phyloP scores from a whole-genome alignment of 805 yeast genomes.

The Cyberlindnera americana region DNA sequence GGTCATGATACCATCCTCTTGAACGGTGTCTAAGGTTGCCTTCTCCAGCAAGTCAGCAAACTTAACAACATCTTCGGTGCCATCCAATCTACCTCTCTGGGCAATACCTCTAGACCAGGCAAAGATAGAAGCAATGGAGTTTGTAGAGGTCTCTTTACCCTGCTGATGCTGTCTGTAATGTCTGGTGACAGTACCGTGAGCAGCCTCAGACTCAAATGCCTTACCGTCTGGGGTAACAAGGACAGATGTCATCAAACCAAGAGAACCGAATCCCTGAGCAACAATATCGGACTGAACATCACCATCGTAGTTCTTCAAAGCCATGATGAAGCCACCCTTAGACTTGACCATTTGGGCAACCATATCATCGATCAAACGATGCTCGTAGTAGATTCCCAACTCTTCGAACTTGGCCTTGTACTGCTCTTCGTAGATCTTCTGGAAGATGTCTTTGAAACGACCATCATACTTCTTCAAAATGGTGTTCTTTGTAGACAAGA shows the following conservation, averaged over 20 bases:
- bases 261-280: slow-evolving; percentile 96
- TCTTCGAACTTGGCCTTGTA: slow-evolving; percentile 66
- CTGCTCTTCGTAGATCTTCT: slow-evolving; percentile 47
- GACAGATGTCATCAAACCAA: slow-evolving; percentile 97
- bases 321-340: slow-evolving; percentile 90
- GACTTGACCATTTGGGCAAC: slow-evolving; percentile 98
- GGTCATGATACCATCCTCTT: slow-evolving; percentile 84
- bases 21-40: slow-evolving; percentile 85
- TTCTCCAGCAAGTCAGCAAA: slow-evolving; percentile 77
- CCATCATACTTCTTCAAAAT: slow-evolving; percentile 93
- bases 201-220: slow-evolving; percentile 96
- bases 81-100: slow-evolving; percentile 88
- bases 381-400: slow-evolving; percentile 91
- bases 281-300: slow-evolving; percentile 97
- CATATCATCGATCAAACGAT: slow-evolving; percentile 96
- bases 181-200: slow-evolving; percentile 98
- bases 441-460: slow-evolving; percentile 84
- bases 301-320: slow-evolving; percentile 97
- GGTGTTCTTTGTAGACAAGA: slow-evolving; percentile 90
- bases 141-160: slow-evolving; percentile 96
- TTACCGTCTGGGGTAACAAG: slow-evolving; percentile 92
- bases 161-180: slow-evolving; percentile 94
- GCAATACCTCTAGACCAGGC: slow-evolving; percentile 95
- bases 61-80: slow-evolving; percentile 78
- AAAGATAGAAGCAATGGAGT: slow-evolving; percentile 94